phyloP scores from a whole-genome alignment of 2,329 filamentous ascomycete genomes.

The Ceratocystis lukuohia region DNA sequence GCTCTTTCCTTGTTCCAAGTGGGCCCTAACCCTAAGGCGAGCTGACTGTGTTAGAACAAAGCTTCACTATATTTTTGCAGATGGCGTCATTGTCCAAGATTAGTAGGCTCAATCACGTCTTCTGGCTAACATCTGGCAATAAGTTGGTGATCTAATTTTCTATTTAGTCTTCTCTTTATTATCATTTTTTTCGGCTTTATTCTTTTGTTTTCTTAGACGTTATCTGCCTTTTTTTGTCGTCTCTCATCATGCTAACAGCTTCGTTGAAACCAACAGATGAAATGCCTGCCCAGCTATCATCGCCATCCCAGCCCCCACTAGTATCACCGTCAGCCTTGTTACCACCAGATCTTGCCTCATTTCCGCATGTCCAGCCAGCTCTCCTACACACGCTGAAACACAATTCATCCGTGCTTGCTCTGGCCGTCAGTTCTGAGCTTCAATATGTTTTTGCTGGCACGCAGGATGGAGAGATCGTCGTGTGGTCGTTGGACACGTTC shows the following conservation, averaged over 20 bases:
- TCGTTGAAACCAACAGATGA: conserved; percentile 5
- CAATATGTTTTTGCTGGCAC: conserved; percentile 82
- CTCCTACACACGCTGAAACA: conserved; percentile 64
- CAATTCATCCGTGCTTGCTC: conserved; percentile 64
- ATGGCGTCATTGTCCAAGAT: conserved; percentile 9
- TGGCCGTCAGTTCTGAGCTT: conserved; percentile 65
- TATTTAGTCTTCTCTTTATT: neutral
- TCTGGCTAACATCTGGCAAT: neutral
- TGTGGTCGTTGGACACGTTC: conserved; percentile 82
- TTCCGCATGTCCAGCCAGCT: conserved; percentile 23
- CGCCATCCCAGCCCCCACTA: neutral
- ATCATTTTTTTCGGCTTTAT: neutral
- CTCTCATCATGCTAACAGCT: neutral
- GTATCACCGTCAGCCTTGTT: neutral
- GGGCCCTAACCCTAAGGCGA: neutral
- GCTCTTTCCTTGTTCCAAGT: neutral
- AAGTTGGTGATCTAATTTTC: neutral
- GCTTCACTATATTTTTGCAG: neutral
- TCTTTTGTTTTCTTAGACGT: neutral
- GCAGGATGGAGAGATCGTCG: conserved; percentile 82
- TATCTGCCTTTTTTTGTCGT: neutral
- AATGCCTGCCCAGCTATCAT: conserved; percentile 1
- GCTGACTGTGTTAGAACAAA: neutral
- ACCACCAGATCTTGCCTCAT: conserved; percentile 6
- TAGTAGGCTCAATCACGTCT: neutral